Evolutionary conservation across 176 grass and related monocot species (phyloP), one percentile per base, ranked within the genome.

Genomic region (Musa acuminata): DNA sequence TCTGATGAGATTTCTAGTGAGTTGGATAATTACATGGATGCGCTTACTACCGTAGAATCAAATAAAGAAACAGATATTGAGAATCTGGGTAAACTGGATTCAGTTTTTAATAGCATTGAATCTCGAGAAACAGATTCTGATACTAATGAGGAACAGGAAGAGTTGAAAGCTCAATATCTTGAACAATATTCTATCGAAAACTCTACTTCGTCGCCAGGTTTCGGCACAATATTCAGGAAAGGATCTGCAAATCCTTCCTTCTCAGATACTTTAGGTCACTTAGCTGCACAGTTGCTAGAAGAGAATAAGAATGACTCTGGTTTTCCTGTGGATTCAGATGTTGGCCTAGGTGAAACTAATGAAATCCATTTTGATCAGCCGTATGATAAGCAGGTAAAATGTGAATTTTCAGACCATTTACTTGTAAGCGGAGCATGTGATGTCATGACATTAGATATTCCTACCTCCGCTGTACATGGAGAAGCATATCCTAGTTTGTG

Each of bases 11-110:
- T 62, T 67, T 58, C 74, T 82, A 86, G 74, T 24, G 75, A 86
- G 13, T 49, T 81, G 52, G 90, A 91, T 48, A 84, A 74, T 57
- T 98, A 85, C 43, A 48, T 90, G 48, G 94, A 98, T 23, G 80
- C 84, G 17, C 86, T 91, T 71, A 87, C 86, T 17, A 81, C 82
- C 21, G 82, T 91, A 84, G 87, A 92, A 21, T 94, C 87, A 76
- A 87, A 90, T 72, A 77, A 78, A 76, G 89, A 90, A 76, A 88
- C 85, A 55, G 92, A 92, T 51, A 65, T 53, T 43, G 89, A 88
- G 64, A 73, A 73, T 60, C 83, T 72, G 62, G 68, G 77, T 17
- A 83, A 69, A 70, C 21, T 69, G 35, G 55, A 77, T 71, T 65
- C 5, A 24, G 35, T 9, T 27, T 73, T 82, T 51, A n/a, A 75